phyloP scores from a whole-genome alignment of 495 filamentous ascomycete genomes.

The Cladorrhinum samala region DNA sequence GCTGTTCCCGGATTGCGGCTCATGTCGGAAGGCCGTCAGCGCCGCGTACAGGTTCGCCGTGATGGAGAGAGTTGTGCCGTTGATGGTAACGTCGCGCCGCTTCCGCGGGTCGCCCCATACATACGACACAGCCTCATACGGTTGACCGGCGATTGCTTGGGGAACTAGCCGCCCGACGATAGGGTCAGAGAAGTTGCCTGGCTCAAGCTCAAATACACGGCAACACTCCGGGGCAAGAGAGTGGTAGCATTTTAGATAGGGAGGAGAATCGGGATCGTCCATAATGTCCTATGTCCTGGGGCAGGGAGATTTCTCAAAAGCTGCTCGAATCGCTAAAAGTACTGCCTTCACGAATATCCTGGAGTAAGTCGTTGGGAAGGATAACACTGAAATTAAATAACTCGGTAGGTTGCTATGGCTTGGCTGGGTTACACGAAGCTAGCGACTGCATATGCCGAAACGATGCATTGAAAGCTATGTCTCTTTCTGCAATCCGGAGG shows the following conservation, averaged over 20 bases:
- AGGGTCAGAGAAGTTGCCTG: slow-evolving; percentile 5
- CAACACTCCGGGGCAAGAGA: slow-evolving; percentile 2
- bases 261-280: neutral
- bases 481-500: too few relatives aligned
- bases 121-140: slow-evolving; percentile 31
- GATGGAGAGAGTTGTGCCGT: slow-evolving; percentile 18
- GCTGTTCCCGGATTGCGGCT: neutral
- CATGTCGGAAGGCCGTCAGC: slow-evolving; percentile 13
- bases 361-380: too few relatives aligned
- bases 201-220: slow-evolving; percentile 14
- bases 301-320: too few relatives aligned
- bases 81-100: slow-evolving; percentile 8
- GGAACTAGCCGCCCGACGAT: slow-evolving; percentile 11
- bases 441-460: too few relatives aligned
- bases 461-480: too few relatives aligned
- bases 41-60: slow-evolving; percentile 15
- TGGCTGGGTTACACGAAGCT: too few relatives aligned
- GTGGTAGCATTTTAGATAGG: too few relatives aligned
- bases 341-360: too few relatives aligned
- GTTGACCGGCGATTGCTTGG: slow-evolving; percentile 11
- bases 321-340: too few relatives aligned
- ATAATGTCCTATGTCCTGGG: neutral
- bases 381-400: too few relatives aligned
- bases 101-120: slow-evolving; percentile 22
- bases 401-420: too few relatives aligned